Conservation (phyloP, 805 yeast genomes). For the Torulaspora delbrueckii region DNA sequence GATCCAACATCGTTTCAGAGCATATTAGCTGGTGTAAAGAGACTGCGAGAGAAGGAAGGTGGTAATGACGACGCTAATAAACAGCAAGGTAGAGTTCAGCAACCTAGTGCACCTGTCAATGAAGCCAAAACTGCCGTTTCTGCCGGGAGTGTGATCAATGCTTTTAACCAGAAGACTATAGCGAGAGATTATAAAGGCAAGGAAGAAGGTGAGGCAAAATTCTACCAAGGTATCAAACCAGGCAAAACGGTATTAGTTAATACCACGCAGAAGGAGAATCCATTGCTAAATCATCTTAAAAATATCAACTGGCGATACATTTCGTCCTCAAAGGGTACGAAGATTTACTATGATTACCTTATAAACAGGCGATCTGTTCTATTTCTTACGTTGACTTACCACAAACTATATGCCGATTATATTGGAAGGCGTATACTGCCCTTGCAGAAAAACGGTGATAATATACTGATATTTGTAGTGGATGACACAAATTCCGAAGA, state of each 20-base stretch:
- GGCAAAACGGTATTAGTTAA: slow-evolving; percentile 48
- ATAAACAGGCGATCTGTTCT: slow-evolving; percentile 53
- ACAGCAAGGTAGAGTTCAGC: slow-evolving; percentile 1
- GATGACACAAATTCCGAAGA: slow-evolving; percentile 58
- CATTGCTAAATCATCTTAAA: slow-evolving; percentile 52
- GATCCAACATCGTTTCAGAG: slow-evolving; percentile 66
- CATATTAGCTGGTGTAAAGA: slow-evolving; percentile 63
- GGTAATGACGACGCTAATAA: slow-evolving; percentile 8
- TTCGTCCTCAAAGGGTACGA: slow-evolving; percentile 33
- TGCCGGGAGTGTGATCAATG: slow-evolving; percentile 15
- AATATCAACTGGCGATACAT: slow-evolving; percentile 51
- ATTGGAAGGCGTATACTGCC: slow-evolving; percentile 52
- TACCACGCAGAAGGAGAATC: slow-evolving; percentile 68
- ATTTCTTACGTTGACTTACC: slow-evolving; percentile 65
- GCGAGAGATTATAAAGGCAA: slow-evolving; percentile 12
- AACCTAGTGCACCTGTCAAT: background rate
- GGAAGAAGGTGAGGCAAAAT: slow-evolving; percentile 12
- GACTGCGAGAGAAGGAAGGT: slow-evolving; percentile 45
- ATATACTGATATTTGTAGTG: slow-evolving; percentile 57
- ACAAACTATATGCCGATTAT: slow-evolving; percentile 72
- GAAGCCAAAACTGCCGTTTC: background rate
- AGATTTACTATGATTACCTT: slow-evolving; percentile 58
- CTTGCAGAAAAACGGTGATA: slow-evolving; percentile 39
- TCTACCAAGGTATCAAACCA: slow-evolving; percentile 1
- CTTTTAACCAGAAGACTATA: slow-evolving; percentile 21